A percentile compares a stretch with the other conserved stretches of the same genome.
Conservation (phyloP, 495 filamentous ascomycete species). For the Talaromyces thailandensis region DNA sequence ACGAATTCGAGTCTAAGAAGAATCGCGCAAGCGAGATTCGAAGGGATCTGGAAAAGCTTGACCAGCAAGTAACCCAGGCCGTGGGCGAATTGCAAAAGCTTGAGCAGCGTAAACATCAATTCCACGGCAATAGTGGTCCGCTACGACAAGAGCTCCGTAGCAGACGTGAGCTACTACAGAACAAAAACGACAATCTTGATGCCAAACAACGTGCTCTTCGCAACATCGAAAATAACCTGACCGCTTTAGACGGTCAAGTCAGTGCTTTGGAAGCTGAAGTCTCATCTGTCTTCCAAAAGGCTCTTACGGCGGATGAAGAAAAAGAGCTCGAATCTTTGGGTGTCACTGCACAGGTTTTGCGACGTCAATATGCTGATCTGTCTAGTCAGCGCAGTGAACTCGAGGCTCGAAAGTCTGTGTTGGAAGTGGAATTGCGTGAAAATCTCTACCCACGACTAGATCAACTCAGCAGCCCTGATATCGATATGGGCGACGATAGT, state of each 20-base stretch:
- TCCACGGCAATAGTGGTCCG: constrained; percentile 77
- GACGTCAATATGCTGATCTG: constrained; percentile 63
- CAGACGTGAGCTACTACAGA: constrained; percentile 63
- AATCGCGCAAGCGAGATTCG: constrained; percentile 49
- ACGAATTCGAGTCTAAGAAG: constrained; percentile 59
- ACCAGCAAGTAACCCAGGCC: constrained; percentile 78
- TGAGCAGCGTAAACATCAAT: constrained; percentile 66
- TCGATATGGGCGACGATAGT: constrained; percentile 55
- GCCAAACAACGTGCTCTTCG: constrained; percentile 57
- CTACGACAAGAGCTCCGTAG: constrained; percentile 61
- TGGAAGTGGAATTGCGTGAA: constrained; percentile 80
- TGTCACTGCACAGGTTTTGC: constrained; percentile 58
- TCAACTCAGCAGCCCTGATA: constrained; percentile 70
- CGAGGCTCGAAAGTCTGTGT: constrained; percentile 64
- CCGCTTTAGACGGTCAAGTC: constrained; percentile 64
- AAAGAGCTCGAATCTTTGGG: constrained; percentile 63
- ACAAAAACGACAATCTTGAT: constrained; percentile 65
- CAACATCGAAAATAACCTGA: constrained; percentile 68
- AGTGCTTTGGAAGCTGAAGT: constrained; percentile 68
- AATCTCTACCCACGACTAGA: constrained; percentile 81
- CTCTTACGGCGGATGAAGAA: constrained; percentile 75
- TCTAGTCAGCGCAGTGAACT: constrained; percentile 66
- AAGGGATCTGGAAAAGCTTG: constrained; percentile 60
- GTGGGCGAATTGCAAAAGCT: constrained; percentile 74
- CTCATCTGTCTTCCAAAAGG: constrained; percentile 83